Evolutionary conservation across 2,329 filamentous ascomycete species (phyloP), one percentile per base, ranked within the genome.

Genomic region (Teratosphaeria epicoccoides): DNA sequence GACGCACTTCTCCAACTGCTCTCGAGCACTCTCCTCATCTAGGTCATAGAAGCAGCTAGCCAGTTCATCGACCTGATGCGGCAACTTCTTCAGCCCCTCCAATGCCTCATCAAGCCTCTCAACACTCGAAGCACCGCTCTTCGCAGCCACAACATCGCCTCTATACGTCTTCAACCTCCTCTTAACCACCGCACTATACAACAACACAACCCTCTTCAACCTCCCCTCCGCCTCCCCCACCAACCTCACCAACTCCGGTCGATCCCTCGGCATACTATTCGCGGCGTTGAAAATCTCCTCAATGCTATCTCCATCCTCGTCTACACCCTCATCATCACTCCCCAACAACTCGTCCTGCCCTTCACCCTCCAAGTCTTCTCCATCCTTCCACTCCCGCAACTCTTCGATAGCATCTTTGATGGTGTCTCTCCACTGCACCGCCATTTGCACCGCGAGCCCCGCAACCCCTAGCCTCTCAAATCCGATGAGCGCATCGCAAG

Each of bases 331-430:
- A 67, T 73, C 52, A 64, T 70, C 48, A 11, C 66, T 63, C 28
- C 69, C 69, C 0, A 66, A 58, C 2, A 70, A 62, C 3, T 63
- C 69, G 29, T 68, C 67, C 1, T 60, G 57, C 0, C 64, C 67
- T 4, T 71, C 65, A 7, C 55, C 58, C 6, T 73, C 75, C 0
- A 77, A 67, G 12, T 78, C 73, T 1, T 81, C 82, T 0, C 81
- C 81, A 2, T 81, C 79, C 23, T 84, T 82, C 88, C 90, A 96
- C 60, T 91, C 88, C 65, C 88, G 87, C 57, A 96, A 68, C 70
- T 96, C 91, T 56, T 87, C 81, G 59, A 94, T 79, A 0, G 88
- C 85, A 71, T 96, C 91, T 60, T 87, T 80, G 23, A 96, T 72
- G 2, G 85, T 80, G 51, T 87, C 87, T 40, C 82, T 75, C 69